phyloP scores from a whole-genome alignment of 257 asterid genomes.

The Hygrophila difformis region DNA sequence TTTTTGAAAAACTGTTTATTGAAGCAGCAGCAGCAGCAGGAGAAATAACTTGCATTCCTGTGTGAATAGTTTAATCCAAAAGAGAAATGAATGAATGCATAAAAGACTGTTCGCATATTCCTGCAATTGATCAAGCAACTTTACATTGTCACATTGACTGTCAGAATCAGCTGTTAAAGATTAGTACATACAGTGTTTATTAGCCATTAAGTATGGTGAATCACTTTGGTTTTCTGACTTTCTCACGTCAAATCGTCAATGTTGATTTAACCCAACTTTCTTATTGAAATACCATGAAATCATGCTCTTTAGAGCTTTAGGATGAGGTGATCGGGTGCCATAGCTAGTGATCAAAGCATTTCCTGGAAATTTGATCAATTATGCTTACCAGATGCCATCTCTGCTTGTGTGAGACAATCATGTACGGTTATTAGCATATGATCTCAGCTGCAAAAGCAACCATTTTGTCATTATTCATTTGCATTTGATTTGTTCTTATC shows the following conservation, averaged over 20 bases:
- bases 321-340: no score
- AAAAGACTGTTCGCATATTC: not conserved
- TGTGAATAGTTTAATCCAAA: no score
- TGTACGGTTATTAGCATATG: not conserved
- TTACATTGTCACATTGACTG: not conserved
- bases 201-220: not conserved
- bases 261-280: no score
- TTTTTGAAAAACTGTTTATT: no score
- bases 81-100: no score
- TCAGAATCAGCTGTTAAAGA: not conserved
- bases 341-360: no score
- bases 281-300: no score
- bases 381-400: no score
- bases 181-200: not conserved
- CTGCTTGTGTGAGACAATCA: not conserved
- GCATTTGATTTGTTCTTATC: slow-evolving; percentile 12
- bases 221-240: not conserved
- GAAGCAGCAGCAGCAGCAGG: no score
- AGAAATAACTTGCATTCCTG: no score
- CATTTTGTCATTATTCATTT: not conserved
- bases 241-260: no score
- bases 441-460: not conserved
- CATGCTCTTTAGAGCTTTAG: no score
- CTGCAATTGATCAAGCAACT: not conserved
- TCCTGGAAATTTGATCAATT: not conserved